Conservation (phyloP, 2,329 filamentous ascomycete species). For the Trichoderma aggressivum region DNA sequence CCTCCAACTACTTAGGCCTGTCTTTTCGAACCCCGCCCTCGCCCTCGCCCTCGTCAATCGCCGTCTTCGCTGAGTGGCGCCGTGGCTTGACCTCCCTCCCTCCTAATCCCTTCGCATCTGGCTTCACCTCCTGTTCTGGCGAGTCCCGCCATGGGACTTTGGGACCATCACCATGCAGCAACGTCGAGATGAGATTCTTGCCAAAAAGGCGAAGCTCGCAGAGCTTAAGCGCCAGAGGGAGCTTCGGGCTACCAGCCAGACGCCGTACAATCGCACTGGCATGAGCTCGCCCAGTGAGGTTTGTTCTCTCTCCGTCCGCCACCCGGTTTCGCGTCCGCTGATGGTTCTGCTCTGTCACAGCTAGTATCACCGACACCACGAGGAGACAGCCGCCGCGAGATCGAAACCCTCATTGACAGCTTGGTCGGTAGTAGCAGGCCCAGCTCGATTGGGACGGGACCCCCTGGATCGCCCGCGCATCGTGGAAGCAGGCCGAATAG, state of each 20-base stretch:
- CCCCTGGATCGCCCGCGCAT: slow-evolving; percentile 60
- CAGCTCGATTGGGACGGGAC: slow-evolving; percentile 61
- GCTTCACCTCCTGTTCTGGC: slow-evolving; percentile 2
- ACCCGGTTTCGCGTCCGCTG: neutral
- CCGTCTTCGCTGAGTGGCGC: neutral
- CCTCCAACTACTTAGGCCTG: neutral
- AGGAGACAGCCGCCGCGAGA: slow-evolving; percentile 66
- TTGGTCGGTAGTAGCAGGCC: slow-evolving; percentile 77
- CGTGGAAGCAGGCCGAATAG: slow-evolving; percentile 82
- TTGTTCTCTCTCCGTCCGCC: slow-evolving; percentile 32
- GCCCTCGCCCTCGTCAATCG: neutral
- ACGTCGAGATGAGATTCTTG: slow-evolving; percentile 91
- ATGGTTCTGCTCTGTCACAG: slow-evolving; percentile 25
- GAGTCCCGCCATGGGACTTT: slow-evolving; percentile 48
- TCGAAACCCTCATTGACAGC: slow-evolving; percentile 81
- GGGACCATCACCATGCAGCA: slow-evolving; percentile 59
- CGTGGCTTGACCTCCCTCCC: slow-evolving; percentile 13
- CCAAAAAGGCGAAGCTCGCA: slow-evolving; percentile 94
- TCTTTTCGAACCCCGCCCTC: slow-evolving; percentile 5
- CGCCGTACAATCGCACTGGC: slow-evolving; percentile 65
- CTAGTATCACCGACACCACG: slow-evolving; percentile 68
- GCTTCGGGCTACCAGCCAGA: slow-evolving; percentile 68
- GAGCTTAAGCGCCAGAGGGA: slow-evolving; percentile 93
- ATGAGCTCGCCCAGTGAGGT: slow-evolving; percentile 70
- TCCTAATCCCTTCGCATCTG: neutral